phyloP scores from a whole-genome alignment of 1,284 basidiomycete genomes.

The Ustilago sp. region DNA sequence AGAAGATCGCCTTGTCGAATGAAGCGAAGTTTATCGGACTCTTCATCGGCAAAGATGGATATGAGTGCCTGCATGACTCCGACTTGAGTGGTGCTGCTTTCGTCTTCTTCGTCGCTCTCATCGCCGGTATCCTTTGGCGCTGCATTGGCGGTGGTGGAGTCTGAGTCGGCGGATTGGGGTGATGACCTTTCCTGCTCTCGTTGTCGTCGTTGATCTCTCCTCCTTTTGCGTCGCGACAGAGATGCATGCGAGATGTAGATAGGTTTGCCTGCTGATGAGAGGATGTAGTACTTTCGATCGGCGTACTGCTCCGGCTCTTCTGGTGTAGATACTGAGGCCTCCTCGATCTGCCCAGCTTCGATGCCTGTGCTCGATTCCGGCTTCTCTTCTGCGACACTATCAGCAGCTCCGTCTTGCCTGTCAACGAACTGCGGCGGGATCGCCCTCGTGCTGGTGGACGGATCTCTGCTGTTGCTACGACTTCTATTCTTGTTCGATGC shows the following conservation, averaged over 20 bases:
- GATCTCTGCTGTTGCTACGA: conserved; percentile 31
- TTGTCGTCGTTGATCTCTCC: conserved; percentile 15
- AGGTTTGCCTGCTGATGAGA: conserved; percentile 61
- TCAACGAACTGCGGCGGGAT: conserved; percentile 21
- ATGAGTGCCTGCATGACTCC: conserved; percentile 95
- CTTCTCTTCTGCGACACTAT: not conserved
- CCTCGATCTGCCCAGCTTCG: not conserved
- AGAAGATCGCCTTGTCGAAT: conserved; percentile 71
- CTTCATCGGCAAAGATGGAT: conserved; percentile 73
- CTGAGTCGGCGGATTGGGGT: not conserved
- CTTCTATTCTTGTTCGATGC: conserved; percentile 22
- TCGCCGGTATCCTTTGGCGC: conserved; percentile 3
- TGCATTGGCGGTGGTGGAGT: no score
- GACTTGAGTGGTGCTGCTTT: conserved; percentile 82
- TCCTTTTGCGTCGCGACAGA: conserved; percentile 21
- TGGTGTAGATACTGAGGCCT: not conserved
- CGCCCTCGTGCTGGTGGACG: not conserved
- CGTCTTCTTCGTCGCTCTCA: conserved; percentile 69
- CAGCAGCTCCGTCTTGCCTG: not conserved
- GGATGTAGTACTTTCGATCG: conserved; percentile 56
- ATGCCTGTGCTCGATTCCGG: not conserved
- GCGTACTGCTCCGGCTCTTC: conserved; percentile 24
- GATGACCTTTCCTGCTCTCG: not conserved
- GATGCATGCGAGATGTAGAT: conserved; percentile 57
- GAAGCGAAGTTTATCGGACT: conserved; percentile 55